Evolutionary conservation across 805 yeast genomes (phyloP).

Genomic region (Saccharomycopsis oosterbeekiorum): DNA sequence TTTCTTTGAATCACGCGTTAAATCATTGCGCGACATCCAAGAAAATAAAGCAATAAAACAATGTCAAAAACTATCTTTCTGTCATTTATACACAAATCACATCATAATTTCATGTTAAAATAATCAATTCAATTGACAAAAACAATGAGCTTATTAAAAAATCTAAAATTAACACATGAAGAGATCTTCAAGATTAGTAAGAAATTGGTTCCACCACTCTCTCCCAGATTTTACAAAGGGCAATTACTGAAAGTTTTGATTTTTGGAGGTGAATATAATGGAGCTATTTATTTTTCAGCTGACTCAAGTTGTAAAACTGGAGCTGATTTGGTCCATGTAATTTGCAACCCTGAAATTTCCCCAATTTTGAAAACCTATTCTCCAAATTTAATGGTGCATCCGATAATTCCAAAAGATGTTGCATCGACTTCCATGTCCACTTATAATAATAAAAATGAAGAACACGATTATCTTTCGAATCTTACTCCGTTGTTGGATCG

Average conservation of each 20-base stretch:
- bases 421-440: constrained; percentile 22
- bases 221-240: constrained; percentile 72
- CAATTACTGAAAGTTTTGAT: constrained; percentile 82
- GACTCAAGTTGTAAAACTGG: constrained; percentile 80
- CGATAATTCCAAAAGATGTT: constrained; percentile 45
- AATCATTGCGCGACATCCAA: background rate
- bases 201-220: constrained; percentile 62
- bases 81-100: background rate
- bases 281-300: constrained; percentile 90
- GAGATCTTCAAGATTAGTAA: constrained; percentile 2
- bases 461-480: constrained; percentile 44
- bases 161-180: background rate
- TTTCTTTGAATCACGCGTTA: background rate
- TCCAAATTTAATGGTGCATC: constrained; percentile 95
- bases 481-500: constrained; percentile 47
- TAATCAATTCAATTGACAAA: background rate
- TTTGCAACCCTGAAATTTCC: constrained; percentile 78
- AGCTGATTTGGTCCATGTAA: constrained; percentile 77
- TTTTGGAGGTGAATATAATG: constrained; percentile 93
- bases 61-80: background rate
- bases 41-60: background rate
- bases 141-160: background rate
- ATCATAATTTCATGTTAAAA: no score
- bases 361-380: constrained; percentile 76
- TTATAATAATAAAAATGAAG: constrained; percentile 23